Evolutionary conservation across 140 eudicot species (phyloP), one percentile per base, ranked within the genome.

Genomic region (Bidens hawaiensis): DNA sequence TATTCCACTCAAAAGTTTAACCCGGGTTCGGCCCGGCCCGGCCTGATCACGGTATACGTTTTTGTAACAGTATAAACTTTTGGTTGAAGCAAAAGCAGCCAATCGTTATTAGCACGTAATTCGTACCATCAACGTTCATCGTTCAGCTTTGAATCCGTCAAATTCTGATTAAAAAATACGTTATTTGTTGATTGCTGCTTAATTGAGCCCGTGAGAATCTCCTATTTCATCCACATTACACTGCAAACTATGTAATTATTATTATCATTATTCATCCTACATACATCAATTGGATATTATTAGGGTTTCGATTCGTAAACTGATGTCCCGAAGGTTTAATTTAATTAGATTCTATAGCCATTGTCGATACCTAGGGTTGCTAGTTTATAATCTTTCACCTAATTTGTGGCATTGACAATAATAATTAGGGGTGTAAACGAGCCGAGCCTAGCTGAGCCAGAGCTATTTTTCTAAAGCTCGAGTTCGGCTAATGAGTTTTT

Each of bases 181-280:
- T 67, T 52, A 69, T 41, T 55, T 48, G 21, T 67, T 60, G 69
- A 74, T 67, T 60, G 70, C 67, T 74, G 78, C 73, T 65, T 57
- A 58, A 73, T 48, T 59, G 45, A 55, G 36, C 67, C 26, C 28
- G 78, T 73, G 65, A 73, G 78, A 56, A 65, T 73, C 67, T 68
- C 77, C 72, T 46, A 67, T 58, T 69, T 67, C 75, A 69, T 69
- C 47, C 48, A 52, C 56, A 46, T 46, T 62, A 46, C 15, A 17
- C 21, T 65, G n/a, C 22, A 14, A 4, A 33, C 70, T 49, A 60
- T 16, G 60, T 65, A 48, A 40, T 48, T n/a, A n/a, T n/a, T 48
- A 24, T 30, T 15, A 28, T 55, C 60, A 34, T 31, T 4, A 28
- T 58, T 58, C 67, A 17, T 46, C 66, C 21, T 22, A 21, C 46